These are phyloP conservation scores for Termitomyces sp. DNA, from an alignment of 768 basidiomycete genomes.

Conservation along the genomic window DNA sequence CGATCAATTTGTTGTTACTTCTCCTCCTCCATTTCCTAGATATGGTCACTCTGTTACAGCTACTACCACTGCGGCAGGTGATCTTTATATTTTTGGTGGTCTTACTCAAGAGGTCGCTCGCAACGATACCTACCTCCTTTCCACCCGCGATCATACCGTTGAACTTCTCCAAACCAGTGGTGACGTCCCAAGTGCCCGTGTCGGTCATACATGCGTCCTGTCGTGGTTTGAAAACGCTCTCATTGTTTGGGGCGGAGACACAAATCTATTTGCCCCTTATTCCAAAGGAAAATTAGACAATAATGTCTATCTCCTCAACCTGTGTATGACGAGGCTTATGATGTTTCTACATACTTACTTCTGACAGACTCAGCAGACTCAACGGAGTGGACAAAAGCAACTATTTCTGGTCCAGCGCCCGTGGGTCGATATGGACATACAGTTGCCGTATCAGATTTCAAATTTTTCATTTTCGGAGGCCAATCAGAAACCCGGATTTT, in stretches of 20 bases:
- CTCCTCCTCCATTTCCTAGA: slow-evolving; percentile 91
- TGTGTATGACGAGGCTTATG: slow-evolving; percentile 54
- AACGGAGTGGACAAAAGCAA: slow-evolving; percentile 91
- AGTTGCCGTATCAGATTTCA: slow-evolving; percentile 88
- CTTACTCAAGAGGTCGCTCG: slow-evolving; percentile 86
- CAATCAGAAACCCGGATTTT: slow-evolving; percentile 93
- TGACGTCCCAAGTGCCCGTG: slow-evolving; percentile 82
- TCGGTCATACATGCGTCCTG: slow-evolving; percentile 95
- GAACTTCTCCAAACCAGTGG: slow-evolving; percentile 85
- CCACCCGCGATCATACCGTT: slow-evolving; percentile 73
- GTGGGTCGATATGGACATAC: slow-evolving; percentile 94
- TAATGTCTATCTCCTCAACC: slow-evolving; percentile 88
- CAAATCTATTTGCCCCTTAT: slow-evolving; percentile 79
- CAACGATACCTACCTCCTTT: slow-evolving; percentile 93
- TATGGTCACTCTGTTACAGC: slow-evolving; percentile 93
- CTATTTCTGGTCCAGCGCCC: slow-evolving; percentile 73
- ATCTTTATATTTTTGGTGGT: slow-evolving; percentile 96
- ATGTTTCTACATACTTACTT: neutral
- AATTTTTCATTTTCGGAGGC: slow-evolving; percentile 94
- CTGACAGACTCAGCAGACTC: slow-evolving; percentile 51
- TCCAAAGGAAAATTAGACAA: slow-evolving; percentile 84
- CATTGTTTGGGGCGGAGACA: slow-evolving; percentile 98
- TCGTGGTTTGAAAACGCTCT: slow-evolving; percentile 95
- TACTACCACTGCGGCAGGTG: slow-evolving; percentile 69
- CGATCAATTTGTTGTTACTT: too few relatives aligned